Evolutionary conservation across 257 asterid species (phyloP).

Genomic region (Solanum rostratum): DNA sequence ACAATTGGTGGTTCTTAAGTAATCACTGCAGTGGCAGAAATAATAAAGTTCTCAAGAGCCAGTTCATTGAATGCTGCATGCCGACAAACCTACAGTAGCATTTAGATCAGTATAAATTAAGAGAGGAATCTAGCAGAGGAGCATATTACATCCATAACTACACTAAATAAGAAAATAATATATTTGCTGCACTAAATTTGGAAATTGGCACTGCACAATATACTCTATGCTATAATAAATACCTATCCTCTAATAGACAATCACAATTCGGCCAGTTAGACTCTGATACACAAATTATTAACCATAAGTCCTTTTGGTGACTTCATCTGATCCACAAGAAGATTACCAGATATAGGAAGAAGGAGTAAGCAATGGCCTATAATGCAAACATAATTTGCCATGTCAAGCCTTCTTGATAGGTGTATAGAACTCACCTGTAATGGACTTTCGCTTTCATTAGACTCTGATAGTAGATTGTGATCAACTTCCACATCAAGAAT

Average conservation of each 20-base stretch:
- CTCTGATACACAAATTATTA: not conserved
- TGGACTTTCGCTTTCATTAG: conserved; percentile 14
- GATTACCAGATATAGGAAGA: not conserved
- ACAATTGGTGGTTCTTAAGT: not conserved
- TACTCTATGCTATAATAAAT: not conserved
- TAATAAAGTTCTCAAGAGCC: not conserved
- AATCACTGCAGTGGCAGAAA: not conserved
- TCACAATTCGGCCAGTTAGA: not conserved
- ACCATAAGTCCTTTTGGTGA: not conserved
- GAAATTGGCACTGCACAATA: not conserved
- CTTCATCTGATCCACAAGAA: not conserved
- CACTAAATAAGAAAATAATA: not conserved
- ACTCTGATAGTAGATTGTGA: conserved; percentile 5
- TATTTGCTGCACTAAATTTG: not conserved
- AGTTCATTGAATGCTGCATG: not conserved
- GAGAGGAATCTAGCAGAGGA: not conserved
- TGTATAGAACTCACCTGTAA: conserved; percentile 25
- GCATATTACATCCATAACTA: not conserved
- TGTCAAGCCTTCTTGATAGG: not conserved
- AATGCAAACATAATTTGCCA: not conserved
- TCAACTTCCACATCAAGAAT: conserved; percentile 22
- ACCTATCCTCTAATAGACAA: not conserved
- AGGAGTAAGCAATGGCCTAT: not conserved
- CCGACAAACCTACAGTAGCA: not conserved
- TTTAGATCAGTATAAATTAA: not conserved